Base-by-base conservation (phyloP, 345 rosid species). In the Combretum micranthum region DNA sequence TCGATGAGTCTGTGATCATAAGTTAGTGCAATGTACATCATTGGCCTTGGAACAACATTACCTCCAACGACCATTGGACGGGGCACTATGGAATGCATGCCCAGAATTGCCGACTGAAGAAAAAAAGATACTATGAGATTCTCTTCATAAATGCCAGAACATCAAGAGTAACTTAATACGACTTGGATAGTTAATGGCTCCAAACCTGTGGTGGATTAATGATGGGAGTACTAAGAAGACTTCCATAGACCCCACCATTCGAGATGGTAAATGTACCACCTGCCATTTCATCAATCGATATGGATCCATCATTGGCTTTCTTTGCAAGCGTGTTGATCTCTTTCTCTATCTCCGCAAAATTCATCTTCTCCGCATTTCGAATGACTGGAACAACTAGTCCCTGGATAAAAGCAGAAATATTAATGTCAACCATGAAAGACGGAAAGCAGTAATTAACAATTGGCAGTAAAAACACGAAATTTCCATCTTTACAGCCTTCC, bases 211-310 rank as follows among this genome's bases (percentile, higher is more conserved):
- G 98, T 47, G 98, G 98, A 70, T 92, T 92, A 70, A 92, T 92
- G 66, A 92, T 92, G n/a, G 98, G 98, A 53, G 98, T 92, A 69
- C 98, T 92, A 66, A 92, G 48, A 25, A 92, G 97, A 70, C 98
- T 92, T 66, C 98, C 98, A 52, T 92, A 88, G 56, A 92, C 98
- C 48, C 92, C 92, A 46, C 92, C 88, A 18, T 85, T 85, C 11
- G 92, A 85, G 62, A 85, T 78, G 13, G 97, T 92, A 73, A 92
- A 88, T 50, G 98, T 73, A 43, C 98, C 98, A 55, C 98, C 98
- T 47, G 98, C 97, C 98, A 92, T 92, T 72, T 92, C 98, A 66
- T 92, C 98, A 26, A 92, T 92, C 59, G 98, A 92, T 47, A 92
- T 84, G 21, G 96, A 76, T 25, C 98, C 98, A 66, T 84, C 89